These are phyloP conservation scores for Fomitopsis palustris DNA, from an alignment of 1,284 basidiomycete species.

Conservation along the genomic window DNA sequence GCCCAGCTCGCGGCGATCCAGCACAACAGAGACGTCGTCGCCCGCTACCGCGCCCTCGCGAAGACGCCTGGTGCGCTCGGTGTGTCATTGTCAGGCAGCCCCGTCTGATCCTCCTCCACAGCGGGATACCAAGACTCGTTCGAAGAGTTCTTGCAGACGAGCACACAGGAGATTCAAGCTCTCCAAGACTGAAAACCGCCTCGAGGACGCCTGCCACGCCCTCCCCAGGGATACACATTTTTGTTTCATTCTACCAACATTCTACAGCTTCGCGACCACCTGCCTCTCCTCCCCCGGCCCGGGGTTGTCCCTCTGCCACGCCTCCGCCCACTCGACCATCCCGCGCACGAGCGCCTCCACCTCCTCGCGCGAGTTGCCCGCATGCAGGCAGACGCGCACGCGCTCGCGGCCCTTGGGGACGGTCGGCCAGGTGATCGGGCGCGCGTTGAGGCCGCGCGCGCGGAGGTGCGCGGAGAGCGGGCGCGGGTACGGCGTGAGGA, in stretches of 20 bases:
- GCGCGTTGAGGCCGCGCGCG: constrained; percentile 60
- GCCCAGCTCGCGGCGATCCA: constrained; percentile 69
- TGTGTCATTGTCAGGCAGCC: neutral
- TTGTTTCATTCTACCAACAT: neutral
- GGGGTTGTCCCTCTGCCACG: constrained; percentile 13
- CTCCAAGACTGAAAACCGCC: constrained; percentile 48
- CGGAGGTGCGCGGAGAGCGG: constrained; percentile 67
- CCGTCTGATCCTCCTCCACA: constrained; percentile 12
- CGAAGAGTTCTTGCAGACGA: constrained; percentile 52
- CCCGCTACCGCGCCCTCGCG: constrained; percentile 51
- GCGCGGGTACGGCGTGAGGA: constrained; percentile 75
- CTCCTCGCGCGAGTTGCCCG: constrained; percentile 64
- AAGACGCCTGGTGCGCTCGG: constrained; percentile 45
- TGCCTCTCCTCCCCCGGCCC: neutral
- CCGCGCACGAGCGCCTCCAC: constrained; percentile 51
- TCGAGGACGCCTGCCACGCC: neutral
- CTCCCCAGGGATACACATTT: neutral
- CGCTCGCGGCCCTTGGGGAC: constrained; percentile 82
- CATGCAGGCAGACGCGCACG: constrained; percentile 83
- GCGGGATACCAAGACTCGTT: constrained; percentile 57
- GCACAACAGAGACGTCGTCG: constrained; percentile 67
- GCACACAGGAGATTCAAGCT: constrained; percentile 55
- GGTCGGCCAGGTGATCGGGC: constrained; percentile 82
- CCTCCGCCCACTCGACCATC: constrained; percentile 29
- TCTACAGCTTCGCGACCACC: neutral